Conservation (phyloP, 2,329 filamentous ascomycete species). For the Ascochyta rabiei region DNA sequence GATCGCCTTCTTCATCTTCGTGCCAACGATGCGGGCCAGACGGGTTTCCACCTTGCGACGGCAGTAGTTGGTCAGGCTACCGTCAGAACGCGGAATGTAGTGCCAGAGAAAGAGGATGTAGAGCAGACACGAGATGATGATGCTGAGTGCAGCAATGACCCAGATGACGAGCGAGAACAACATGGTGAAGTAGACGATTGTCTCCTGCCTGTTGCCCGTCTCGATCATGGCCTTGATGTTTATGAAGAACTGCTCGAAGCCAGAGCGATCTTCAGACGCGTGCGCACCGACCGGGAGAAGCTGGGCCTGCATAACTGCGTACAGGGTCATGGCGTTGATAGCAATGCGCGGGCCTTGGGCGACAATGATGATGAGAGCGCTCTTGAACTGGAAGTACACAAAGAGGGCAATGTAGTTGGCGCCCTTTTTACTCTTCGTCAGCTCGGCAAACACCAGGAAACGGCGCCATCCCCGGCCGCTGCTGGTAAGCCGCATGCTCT, state of each 20-base stretch:
- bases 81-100: conserved; percentile 83
- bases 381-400: conserved; percentile 81
- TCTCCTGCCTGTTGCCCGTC: conserved; percentile 73
- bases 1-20: conserved; percentile 87
- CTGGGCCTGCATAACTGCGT: conserved; percentile 78
- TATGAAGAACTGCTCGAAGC: conserved; percentile 77
- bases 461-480: conserved; percentile 80
- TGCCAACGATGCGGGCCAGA: conserved; percentile 81
- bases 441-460: conserved; percentile 88
- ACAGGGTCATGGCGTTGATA: conserved; percentile 87
- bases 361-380: conserved; percentile 84
- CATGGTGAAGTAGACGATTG: conserved; percentile 87
- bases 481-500: conserved; percentile 76
- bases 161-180: conserved; percentile 89
- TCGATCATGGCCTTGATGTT: conserved; percentile 78
- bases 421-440: conserved; percentile 91
- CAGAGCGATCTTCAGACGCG: conserved; percentile 64
- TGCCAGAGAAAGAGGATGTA: conserved; percentile 92
- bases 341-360: conserved; percentile 92
- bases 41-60: conserved; percentile 88
- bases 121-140: conserved; percentile 76
- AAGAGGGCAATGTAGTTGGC: conserved; percentile 90
- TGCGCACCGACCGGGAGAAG: conserved; percentile 67
- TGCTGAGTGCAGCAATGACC: conserved; percentile 76
- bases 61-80: conserved; percentile 83